Conservation (phyloP, 257 asterid species). For the Cruciata laevipes region DNA sequence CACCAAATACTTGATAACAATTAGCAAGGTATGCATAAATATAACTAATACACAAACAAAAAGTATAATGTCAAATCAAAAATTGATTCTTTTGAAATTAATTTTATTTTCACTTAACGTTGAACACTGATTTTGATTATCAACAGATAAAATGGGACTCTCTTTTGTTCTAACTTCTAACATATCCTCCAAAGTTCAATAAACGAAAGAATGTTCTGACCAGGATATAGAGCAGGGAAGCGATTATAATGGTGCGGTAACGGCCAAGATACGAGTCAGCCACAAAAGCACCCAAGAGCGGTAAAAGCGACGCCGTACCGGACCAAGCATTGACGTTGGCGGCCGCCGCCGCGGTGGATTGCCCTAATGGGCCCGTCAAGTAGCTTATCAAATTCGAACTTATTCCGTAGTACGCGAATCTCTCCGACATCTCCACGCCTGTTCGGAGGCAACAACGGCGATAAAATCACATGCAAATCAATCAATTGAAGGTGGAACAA, state of each 20-base stretch:
- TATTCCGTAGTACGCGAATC: constrained; percentile 7
- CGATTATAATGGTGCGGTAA: constrained; percentile 10
- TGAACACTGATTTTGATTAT: neutral
- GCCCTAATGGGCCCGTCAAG: constrained; percentile 11
- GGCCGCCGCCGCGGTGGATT: constrained; percentile 6
- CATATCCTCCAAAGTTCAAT: neutral
- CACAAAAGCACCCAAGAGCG: constrained; percentile 8
- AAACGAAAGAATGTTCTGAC: neutral
- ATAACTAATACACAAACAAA: no score
- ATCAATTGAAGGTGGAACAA: neutral
- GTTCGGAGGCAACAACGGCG: neutral
- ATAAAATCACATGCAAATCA: neutral
- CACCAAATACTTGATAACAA: no score
- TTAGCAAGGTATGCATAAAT: no score
- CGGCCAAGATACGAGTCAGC: constrained; percentile 9
- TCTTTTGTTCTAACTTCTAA: neutral
- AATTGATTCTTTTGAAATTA: no score
- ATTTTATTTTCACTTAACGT: no score
- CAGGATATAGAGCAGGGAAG: constrained; percentile 8
- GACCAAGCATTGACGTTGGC: constrained; percentile 9
- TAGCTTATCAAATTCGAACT: constrained; percentile 9
- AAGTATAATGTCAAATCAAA: neutral
- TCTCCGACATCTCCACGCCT: constrained; percentile 13
- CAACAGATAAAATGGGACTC: neutral
- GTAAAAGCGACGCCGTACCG: constrained; percentile 4